Evolutionary conservation across 129 eudicot genomes (phyloP), one percentile per base, ranked within the genome.

Genomic region (Pseudognaphalium luteoalbum): DNA sequence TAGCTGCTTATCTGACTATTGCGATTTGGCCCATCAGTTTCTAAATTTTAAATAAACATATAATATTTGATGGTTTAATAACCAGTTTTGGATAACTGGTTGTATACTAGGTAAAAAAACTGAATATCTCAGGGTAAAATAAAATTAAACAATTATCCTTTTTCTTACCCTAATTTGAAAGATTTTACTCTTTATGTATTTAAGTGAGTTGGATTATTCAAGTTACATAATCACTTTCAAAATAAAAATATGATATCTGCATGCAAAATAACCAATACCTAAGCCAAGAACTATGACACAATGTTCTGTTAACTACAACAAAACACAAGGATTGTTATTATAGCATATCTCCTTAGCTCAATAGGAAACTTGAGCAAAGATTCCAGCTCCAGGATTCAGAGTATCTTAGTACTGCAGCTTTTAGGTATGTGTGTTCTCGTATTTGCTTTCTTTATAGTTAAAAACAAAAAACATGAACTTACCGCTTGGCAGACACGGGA

Each of bases 401-500:
- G 29, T 28, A 37, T 77, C 54, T 32, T 39, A 77, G 34, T 15
- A 39, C 25, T 35, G 58, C 10, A 63, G 71, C 25, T 30, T 50
- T 8, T 29, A 3, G 1, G 47, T 41, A 11, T 52, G 1, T 30
- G 54, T 47, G 54, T 15, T 14, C 54, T 47, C 6, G 54, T 47
- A 47, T 12, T 14, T 11, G 54, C 17, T 52, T 58, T 35, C 30
- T 72, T 33, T 33, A 4, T 5, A 8, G 33, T 12, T 64, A 11
- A 29, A 73, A 30, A 12, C 33, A 70, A 80, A 33, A 64, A 70
- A 28, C 7, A 5, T 6, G 73, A 76, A 84, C 91, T 84, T 77
- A 92, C 98, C 6, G 94, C 87, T 86, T 92, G 96, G 85, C 98
- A 89, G 39, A 92, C 98, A 34, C 81, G 94, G 17, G 90, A 81